A percentile compares a stretch with the other conserved stretches of the same genome.
Conservation (phyloP, 495 filamentous ascomycete species). For the Neurospora sp. region DNA sequence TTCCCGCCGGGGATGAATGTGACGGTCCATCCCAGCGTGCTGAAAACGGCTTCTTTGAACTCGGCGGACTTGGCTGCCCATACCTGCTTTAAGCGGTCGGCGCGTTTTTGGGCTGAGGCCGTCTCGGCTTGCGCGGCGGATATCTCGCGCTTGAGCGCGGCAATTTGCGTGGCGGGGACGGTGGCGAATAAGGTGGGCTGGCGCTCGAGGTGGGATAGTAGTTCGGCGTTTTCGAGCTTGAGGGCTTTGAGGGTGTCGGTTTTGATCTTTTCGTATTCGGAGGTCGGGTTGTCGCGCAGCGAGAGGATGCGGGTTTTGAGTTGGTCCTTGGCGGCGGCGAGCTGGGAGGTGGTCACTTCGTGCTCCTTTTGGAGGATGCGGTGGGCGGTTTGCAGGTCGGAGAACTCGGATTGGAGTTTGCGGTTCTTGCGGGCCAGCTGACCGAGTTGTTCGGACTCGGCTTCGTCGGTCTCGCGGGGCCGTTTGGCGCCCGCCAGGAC, state of each 20-base stretch:
- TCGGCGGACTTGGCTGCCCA: conserved; percentile 81
- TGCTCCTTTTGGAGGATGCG: conserved; percentile 65
- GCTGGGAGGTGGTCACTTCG: conserved; percentile 57
- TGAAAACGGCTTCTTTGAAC: conserved; percentile 87
- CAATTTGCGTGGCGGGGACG: conserved; percentile 67
- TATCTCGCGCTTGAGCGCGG: conserved; percentile 61
- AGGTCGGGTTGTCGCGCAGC: conserved; percentile 81
- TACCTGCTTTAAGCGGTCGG: conserved; percentile 76
- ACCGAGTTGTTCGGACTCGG: conserved; percentile 66
- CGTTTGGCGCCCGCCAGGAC: conserved; percentile 44
- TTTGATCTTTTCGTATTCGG: conserved; percentile 73
- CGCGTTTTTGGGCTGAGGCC: conserved; percentile 76
- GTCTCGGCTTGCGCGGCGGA: conserved; percentile 59
- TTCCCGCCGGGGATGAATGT: conserved; percentile 90
- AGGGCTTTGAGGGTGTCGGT: conserved; percentile 64
- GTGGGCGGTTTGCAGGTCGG: conserved; percentile 53
- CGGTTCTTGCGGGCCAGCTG: conserved; percentile 76
- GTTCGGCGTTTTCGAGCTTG: conserved; percentile 71
- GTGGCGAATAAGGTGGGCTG: conserved; percentile 32
- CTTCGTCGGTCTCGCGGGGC: conserved; percentile 42
- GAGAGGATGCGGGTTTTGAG: conserved; percentile 79
- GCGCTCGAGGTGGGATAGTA: conserved; percentile 65
- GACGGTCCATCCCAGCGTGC: conserved; percentile 81
- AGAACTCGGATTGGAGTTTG: conserved; percentile 69
- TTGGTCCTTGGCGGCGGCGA: conserved; percentile 58